Evolutionary conservation across 768 basidiomycete genomes (phyloP), one percentile per base, ranked within the genome.

Genomic region (Kwoniella sp.): DNA sequence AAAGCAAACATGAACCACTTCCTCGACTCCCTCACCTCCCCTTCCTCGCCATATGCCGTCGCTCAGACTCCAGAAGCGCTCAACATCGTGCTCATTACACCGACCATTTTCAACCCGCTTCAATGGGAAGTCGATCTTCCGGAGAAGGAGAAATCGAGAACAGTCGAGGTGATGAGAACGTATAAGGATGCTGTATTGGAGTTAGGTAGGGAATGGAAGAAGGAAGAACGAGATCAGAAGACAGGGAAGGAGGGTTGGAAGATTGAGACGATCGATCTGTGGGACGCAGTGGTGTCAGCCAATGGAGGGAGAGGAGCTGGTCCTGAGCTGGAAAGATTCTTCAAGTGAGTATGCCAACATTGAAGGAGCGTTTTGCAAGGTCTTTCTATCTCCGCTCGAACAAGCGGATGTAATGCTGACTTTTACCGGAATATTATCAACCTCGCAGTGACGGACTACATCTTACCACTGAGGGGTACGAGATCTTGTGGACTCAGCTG

Each of bases 381-480:
- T n/a, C n/a, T n/a, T n/a, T n/a, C n/a, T n/a, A n/a, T n/a, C n/a
- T n/a, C n/a, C n/a, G n/a, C n/a, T n/a, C n/a, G n/a, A n/a, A n/a
- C 22, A 22, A 19, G 19, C 19, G 6, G 46, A 47, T 5, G 6
- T 17, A 47, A 7, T 33, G 33, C 33, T 33, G 33, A 13, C 33
- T 33, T 6, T 6, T 33, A 13, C 33, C 6, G 33, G 33, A 33
- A 33, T 33, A 33, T 13, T 6, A 13, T 6, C 7, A 6, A 33
- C 33, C 33, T 13, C 33, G 6, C 58, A 78, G 73, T 46, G 92
- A 96, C 74, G 93, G 93, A 1, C 79, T 95, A 57, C 93, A 96
- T 78, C 79, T 92, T 71, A 90, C 85, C 57, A 83, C 78, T 17
- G 83, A 80, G 1, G 93, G 90, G n/a, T 93, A 93, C 70, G 77